Conservation (phyloP, 352 stramenopile genomes). For the Phytophthora pseudosyringae region DNA sequence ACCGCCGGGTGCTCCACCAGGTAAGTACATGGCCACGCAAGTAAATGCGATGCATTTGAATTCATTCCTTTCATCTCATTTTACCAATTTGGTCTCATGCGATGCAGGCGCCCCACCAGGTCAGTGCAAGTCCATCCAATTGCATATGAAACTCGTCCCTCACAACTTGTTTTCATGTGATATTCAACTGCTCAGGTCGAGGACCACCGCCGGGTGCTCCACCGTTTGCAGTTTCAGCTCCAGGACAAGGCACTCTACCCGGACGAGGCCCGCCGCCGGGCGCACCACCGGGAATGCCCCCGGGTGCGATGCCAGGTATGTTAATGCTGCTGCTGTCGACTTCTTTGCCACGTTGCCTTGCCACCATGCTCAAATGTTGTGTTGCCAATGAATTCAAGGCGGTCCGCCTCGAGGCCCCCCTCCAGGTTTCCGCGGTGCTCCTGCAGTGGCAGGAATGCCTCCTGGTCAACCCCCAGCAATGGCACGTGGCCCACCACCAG, state of each 20-base stretch:
- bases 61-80: too few relatives aligned
- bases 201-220: constrained; percentile 38
- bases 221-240: not conserved
- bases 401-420: constrained; percentile 21
- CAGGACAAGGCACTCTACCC: constrained; percentile 26
- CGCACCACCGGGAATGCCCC: constrained; percentile 17
- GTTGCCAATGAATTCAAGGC: constrained; percentile 13
- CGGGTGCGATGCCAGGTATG: constrained; percentile 20
- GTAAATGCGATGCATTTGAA: too few relatives aligned
- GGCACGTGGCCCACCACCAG: constrained; percentile 29
- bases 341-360: too few relatives aligned
- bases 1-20: constrained; percentile 33
- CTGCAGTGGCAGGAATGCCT: not conserved
- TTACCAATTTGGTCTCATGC: too few relatives aligned
- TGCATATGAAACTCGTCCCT: too few relatives aligned
- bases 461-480: constrained; percentile 29
- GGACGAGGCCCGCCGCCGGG: constrained; percentile 33
- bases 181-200: constrained; percentile 1
- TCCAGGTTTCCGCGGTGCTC: constrained; percentile 17
- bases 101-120: too few relatives aligned
- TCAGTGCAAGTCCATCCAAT: too few relatives aligned
- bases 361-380: not conserved
- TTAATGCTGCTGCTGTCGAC: not conserved
- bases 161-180: too few relatives aligned
- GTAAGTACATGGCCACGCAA: not conserved